Percentiles rank a stretch among this genome's conserved stretches.
phyloP scores from a whole-genome alignment of 2,329 filamentous ascomycete genomes.

The Botrytis medusae region DNA sequence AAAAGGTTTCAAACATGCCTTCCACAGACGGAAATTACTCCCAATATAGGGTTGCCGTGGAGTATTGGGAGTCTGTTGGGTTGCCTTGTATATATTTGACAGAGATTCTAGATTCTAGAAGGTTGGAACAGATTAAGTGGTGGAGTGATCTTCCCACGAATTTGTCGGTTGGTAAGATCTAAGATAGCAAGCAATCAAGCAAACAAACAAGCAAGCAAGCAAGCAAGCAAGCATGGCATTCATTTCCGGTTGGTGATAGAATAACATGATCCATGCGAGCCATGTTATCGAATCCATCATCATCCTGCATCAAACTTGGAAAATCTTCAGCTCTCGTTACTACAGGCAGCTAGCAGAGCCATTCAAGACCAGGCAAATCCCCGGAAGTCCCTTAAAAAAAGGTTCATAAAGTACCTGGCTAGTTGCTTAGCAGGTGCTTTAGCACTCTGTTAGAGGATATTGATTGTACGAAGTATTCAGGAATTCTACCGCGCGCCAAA shows the following conservation, averaged over 20 bases:
- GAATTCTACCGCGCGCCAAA: constrained; percentile 10
- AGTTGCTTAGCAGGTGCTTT: not conserved
- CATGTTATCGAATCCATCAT: not conserved
- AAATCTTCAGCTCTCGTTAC: not conserved
- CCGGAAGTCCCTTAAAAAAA: not conserved
- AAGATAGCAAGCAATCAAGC: not conserved
- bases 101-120: constrained; percentile 8
- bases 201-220: not conserved
- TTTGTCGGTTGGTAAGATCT: not conserved
- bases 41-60: not conserved
- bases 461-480: not conserved
- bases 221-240: not conserved
- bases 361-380: not conserved
- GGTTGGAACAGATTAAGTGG: not conserved
- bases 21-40: not conserved
- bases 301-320: constrained; percentile 13
- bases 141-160: not conserved
- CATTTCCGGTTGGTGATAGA: not conserved
- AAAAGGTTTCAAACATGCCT: not conserved
- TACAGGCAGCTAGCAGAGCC: constrained; percentile 6
- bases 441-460: not conserved
- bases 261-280: not conserved
- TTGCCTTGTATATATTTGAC: not conserved
- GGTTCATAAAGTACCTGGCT: not conserved
- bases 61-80: not conserved